These are phyloP conservation scores for Termitomyces sp. DNA, from an alignment of 768 basidiomycete species.

Conservation along the genomic window DNA sequence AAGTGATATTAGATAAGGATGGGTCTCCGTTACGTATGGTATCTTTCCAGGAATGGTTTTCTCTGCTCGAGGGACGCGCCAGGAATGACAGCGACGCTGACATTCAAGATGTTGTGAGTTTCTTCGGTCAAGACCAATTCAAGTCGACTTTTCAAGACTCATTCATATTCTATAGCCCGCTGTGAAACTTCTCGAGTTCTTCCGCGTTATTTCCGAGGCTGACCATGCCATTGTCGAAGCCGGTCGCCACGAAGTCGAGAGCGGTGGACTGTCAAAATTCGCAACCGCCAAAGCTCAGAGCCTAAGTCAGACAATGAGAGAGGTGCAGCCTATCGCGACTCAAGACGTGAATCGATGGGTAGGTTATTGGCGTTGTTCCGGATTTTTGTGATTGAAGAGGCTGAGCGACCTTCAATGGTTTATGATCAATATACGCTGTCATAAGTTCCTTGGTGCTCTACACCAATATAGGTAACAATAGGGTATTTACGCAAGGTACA, in stretches of 20 bases:
- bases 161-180: conserved; percentile 19
- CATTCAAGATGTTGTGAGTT: conserved; percentile 4
- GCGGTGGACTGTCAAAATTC: conserved; percentile 11
- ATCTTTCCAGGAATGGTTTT: conserved; percentile 14
- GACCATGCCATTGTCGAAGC: conserved; percentile 10
- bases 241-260: conserved; percentile 3
- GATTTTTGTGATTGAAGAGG: background rate
- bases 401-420: too few relatives aligned
- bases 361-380: conserved; percentile 9
- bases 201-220: conserved; percentile 19
- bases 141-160: background rate
- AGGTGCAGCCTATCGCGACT: background rate
- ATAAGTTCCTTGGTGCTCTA: background rate
- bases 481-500: background rate
- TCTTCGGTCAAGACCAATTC: background rate
- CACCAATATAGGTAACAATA: background rate
- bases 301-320: conserved; percentile 10
- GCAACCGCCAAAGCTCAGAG: conserved; percentile 7
- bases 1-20: background rate
- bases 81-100: conserved; percentile 1
- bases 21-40: background rate
- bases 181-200: conserved; percentile 28
- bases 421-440: background rate
- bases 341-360: conserved; percentile 10
- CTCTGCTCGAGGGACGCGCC: conserved; percentile 9